These are phyloP conservation scores for Pleurotus cornucopiae DNA, from an alignment of 768 basidiomycete species.

Conservation along the genomic window DNA sequence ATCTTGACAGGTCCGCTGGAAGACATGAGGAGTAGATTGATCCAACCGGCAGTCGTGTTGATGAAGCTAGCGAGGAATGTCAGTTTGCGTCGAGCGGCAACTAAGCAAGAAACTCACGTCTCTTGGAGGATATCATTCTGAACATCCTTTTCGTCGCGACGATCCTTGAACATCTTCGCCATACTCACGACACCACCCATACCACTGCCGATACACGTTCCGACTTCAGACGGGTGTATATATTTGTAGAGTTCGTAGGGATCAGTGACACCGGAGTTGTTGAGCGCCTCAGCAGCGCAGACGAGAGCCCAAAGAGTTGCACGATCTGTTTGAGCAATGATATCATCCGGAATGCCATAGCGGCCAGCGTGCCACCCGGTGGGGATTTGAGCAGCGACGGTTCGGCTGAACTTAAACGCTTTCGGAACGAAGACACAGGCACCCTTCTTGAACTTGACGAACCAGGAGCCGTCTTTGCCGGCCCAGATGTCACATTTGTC, in stretches of 20 bases:
- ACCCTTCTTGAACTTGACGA: conserved; percentile 98
- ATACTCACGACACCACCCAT: conserved; percentile 95
- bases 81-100: conserved; percentile 9
- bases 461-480: conserved; percentile 90
- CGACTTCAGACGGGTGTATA: conserved; percentile 95
- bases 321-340: conserved; percentile 91
- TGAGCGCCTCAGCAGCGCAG: conserved; percentile 91
- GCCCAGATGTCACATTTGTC: conserved; percentile 97
- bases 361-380: conserved; percentile 97
- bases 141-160: conserved; percentile 95
- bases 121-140: conserved; percentile 99
- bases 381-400: conserved; percentile 94
- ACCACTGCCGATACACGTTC: conserved; percentile 90
- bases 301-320: conserved; percentile 93
- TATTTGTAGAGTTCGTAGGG: conserved; percentile 97
- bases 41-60: conserved; percentile 98
- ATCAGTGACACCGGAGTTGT: conserved; percentile 95
- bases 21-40: conserved; percentile 91
- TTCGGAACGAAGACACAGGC: conserved; percentile 92
- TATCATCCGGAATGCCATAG: conserved; percentile 96
- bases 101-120: conserved; percentile 57
- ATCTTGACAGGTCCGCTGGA: conserved; percentile 99
- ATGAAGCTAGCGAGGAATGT: conserved; percentile 66
- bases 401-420: conserved; percentile 89
- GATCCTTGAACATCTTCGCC: conserved; percentile 98